A percentile compares a stretch with the other conserved stretches of the same genome.
phyloP scores from a whole-genome alignment of 2,329 filamentous ascomycete species.

The Berkeleyomyces rouxiae region DNA sequence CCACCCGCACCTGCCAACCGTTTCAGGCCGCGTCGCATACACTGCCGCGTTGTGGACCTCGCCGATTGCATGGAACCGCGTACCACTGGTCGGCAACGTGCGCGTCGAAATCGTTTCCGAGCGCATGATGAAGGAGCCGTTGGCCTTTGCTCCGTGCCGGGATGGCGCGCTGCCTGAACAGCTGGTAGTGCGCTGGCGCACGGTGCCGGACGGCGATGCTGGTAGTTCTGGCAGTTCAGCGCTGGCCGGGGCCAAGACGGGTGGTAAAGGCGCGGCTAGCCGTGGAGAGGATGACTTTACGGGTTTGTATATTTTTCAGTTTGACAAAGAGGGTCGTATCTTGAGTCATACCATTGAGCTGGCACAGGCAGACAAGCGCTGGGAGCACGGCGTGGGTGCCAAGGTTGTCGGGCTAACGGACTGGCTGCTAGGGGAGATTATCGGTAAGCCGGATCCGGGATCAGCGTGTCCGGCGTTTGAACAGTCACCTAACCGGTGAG shows the following conservation, averaged over 20 bases:
- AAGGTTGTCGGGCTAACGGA: conserved; percentile 85
- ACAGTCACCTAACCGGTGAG: neutral
- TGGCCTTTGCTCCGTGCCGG: conserved; percentile 30
- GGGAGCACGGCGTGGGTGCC: conserved; percentile 64
- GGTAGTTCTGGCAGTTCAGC: conserved; percentile 22
- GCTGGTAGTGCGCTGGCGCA: conserved; percentile 76
- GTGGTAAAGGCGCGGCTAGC: conserved; percentile 24
- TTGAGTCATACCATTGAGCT: conserved; percentile 87
- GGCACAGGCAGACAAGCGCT: conserved; percentile 65
- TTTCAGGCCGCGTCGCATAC: conserved; percentile 79
- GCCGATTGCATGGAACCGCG: conserved; percentile 84
- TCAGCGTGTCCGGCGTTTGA: conserved; percentile 14
- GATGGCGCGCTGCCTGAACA: conserved; percentile 53
- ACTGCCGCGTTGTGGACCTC: conserved; percentile 90
- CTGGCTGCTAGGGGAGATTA: conserved; percentile 72
- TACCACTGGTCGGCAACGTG: conserved; percentile 83
- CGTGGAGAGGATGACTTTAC: conserved; percentile 52
- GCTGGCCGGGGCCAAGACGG: conserved; percentile 17
- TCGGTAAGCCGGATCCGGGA: conserved; percentile 8
- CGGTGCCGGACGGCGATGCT: conserved; percentile 16
- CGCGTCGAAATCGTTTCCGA: conserved; percentile 75
- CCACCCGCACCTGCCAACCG: conserved; percentile 78
- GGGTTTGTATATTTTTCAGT: conserved; percentile 89
- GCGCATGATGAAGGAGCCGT: conserved; percentile 54
- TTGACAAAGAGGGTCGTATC: conserved; percentile 73